Percentiles rank a stretch among this genome's conserved stretches.
Evolutionary conservation across 2,329 filamentous ascomycete genomes (phyloP).

Genomic region (Beauveria asiatica): DNA sequence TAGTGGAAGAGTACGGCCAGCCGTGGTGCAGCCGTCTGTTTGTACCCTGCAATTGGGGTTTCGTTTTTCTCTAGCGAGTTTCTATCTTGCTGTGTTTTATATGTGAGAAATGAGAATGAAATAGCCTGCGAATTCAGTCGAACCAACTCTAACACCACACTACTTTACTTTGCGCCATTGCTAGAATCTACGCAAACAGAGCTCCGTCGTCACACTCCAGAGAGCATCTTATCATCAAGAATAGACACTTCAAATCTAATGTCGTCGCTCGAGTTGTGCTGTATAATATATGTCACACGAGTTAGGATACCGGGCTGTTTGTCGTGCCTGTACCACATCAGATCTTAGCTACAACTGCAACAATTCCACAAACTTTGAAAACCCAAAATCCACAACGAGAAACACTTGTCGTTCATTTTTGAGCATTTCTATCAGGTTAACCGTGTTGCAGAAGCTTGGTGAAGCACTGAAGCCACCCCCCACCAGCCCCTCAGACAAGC

Average conservation of each 20-base stretch:
- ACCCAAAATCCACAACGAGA: no score
- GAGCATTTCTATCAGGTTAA: not conserved
- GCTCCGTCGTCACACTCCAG: not conserved
- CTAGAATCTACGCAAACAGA: not conserved
- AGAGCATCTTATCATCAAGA: no score
- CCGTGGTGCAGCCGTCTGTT: not conserved
- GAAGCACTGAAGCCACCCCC: conserved; percentile 19
- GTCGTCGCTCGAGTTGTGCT: no score
- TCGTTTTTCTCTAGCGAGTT: not conserved
- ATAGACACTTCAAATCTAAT: no score
- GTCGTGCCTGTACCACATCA: no score
- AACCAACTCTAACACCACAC: not conserved
- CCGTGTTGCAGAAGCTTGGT: not conserved
- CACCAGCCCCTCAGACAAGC: conserved; percentile 21
- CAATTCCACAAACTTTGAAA: no score
- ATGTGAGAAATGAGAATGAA: conserved; percentile 4
- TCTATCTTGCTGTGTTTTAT: not conserved
- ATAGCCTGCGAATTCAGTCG: not conserved
- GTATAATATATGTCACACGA: no score
- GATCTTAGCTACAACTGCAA: no score
- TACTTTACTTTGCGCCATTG: not conserved
- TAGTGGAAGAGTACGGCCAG: not conserved
- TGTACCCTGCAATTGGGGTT: not conserved
- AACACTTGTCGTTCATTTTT: not conserved
- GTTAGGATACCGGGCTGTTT: no score